Evolutionary conservation across 805 yeast genomes (phyloP).

Genomic region (Starmerella apicola): DNA sequence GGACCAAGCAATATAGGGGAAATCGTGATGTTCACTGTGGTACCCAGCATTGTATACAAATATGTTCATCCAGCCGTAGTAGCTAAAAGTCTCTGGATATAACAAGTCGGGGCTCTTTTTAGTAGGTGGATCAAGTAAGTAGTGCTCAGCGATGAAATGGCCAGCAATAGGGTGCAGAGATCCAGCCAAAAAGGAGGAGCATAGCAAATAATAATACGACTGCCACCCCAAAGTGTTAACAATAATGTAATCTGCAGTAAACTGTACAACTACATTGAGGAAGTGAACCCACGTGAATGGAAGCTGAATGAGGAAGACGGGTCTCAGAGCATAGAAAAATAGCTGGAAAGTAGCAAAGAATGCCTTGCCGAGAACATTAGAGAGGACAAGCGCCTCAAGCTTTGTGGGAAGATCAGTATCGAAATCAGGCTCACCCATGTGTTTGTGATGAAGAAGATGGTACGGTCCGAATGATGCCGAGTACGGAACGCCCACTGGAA

Average conservation of each 20-base stretch:
- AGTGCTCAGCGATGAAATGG: slow-evolving; percentile 92
- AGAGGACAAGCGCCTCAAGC: slow-evolving; percentile 60
- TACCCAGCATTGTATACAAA: slow-evolving; percentile 89
- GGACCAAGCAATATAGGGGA: slow-evolving; percentile 89
- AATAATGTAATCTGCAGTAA: slow-evolving; percentile 44
- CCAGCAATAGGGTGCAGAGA: slow-evolving; percentile 91
- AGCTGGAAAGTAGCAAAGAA: slow-evolving; percentile 85
- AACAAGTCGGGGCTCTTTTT: slow-evolving; percentile 15
- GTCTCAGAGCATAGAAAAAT: slow-evolving; percentile 78
- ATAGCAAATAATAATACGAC: slow-evolving; percentile 51
- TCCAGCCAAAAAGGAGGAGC: slow-evolving; percentile 79
- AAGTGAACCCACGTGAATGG: slow-evolving; percentile 65
- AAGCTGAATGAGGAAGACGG: slow-evolving; percentile 70
- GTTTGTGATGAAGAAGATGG: slow-evolving; percentile 84
- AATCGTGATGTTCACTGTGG: slow-evolving; percentile 92
- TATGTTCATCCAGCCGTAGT: slow-evolving; percentile 66
- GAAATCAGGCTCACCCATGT: slow-evolving; percentile 66
- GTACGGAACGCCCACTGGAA: slow-evolving; percentile 85
- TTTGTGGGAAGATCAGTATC: slow-evolving; percentile 84
- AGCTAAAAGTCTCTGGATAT: slow-evolving; percentile 69
- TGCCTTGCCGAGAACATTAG: slow-evolving; percentile 73
- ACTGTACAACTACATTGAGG: slow-evolving; percentile 49
- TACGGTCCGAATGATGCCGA: slow-evolving; percentile 82
- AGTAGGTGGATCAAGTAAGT: slow-evolving; percentile 37
- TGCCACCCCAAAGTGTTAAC: slow-evolving; percentile 52